Evolutionary conservation across 164 flowering plant species (phyloP).

Genomic region (Saururus chinensis): DNA sequence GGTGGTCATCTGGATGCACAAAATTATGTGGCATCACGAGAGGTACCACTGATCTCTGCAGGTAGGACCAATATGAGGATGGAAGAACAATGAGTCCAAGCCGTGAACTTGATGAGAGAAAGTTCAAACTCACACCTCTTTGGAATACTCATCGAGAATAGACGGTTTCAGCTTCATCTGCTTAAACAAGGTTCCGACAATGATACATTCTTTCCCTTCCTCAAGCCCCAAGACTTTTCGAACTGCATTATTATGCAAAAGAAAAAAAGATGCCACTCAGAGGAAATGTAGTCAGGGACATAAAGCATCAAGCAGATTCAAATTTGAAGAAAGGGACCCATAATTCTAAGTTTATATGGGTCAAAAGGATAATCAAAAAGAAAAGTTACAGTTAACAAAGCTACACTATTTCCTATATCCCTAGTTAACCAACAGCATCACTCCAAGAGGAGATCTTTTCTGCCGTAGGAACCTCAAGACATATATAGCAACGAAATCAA

Average conservation of each 20-base stretch:
- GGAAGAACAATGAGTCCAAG: background rate
- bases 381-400: too few species aligned
- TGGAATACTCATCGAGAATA: conserved; percentile 86
- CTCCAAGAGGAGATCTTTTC: too few species aligned
- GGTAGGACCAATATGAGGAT: background rate
- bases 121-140: conserved; percentile 44
- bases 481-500: background rate
- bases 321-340: too few species aligned
- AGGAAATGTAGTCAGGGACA: too few species aligned
- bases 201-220: conserved; percentile 69
- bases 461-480: too few species aligned
- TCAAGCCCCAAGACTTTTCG: conserved; percentile 73
- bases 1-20: conserved; percentile 71
- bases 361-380: too few species aligned
- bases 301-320: background rate
- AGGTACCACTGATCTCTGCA: conserved; percentile 75
- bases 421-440: too few species aligned
- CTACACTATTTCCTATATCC: too few species aligned
- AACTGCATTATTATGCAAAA: conserved; percentile 26
- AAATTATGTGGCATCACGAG: conserved; percentile 79
- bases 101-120: background rate
- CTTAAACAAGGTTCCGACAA: conserved; percentile 94
- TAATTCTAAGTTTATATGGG: too few species aligned
- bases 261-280: background rate
- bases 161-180: conserved; percentile 94